Conservation (phyloP, 2,329 filamentous ascomycete genomes). For the Aspergillus pseudoterreus region DNA sequence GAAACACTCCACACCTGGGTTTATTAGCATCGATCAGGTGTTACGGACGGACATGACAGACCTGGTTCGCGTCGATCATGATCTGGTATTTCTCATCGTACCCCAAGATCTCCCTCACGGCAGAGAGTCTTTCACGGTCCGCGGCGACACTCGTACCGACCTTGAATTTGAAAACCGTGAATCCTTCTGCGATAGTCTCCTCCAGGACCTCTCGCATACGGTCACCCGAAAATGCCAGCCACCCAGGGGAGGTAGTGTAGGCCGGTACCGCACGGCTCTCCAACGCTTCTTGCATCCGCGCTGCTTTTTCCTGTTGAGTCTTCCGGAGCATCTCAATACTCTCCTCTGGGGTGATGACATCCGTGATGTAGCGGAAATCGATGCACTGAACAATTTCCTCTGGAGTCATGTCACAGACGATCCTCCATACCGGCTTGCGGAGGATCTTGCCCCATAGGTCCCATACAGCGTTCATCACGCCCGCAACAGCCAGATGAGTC, state of each 20-base stretch:
- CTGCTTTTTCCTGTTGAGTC: constrained; percentile 63
- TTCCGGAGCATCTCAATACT: constrained; percentile 68
- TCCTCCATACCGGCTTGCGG: constrained; percentile 82
- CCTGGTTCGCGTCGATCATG: constrained; percentile 89
- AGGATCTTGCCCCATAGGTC: constrained; percentile 90
- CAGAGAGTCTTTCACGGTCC: constrained; percentile 65
- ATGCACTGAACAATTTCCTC: constrained; percentile 84
- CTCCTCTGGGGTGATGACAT: constrained; percentile 84
- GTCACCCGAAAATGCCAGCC: constrained; percentile 85
- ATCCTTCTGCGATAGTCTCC: constrained; percentile 73
- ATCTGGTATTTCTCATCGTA: constrained; percentile 79
- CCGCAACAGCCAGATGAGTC: constrained; percentile 84
- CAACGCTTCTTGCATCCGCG: constrained; percentile 70
- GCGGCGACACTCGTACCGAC: constrained; percentile 71
- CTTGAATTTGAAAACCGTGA: constrained; percentile 87
- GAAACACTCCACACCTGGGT: constrained; percentile 71
- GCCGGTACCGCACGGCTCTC: constrained; percentile 74
- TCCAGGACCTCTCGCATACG: constrained; percentile 74
- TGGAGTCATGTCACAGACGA: constrained; percentile 85
- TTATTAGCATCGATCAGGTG: neutral
- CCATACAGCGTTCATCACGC: constrained; percentile 88
- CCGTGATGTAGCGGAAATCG: constrained; percentile 92
- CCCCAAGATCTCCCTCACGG: constrained; percentile 75
- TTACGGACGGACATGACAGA: too few species aligned
- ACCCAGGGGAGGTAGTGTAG: constrained; percentile 86